A percentile compares a stretch with the other conserved stretches of the same genome.
Evolutionary conservation across 495 filamentous ascomycete genomes (phyloP).

Genomic region (Filosporella fistucella): DNA sequence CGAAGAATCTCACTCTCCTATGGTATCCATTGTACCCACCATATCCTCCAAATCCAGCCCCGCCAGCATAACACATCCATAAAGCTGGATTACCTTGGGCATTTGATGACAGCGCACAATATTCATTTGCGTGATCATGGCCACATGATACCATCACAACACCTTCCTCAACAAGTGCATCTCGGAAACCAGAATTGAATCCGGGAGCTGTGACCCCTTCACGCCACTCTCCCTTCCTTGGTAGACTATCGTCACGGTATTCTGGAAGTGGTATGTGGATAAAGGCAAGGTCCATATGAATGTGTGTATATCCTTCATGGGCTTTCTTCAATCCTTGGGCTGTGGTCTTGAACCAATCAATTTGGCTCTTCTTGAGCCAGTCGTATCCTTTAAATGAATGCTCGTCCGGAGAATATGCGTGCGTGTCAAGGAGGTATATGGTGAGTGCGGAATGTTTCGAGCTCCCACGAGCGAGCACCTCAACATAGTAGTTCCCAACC

Average conservation of each 20-base stretch:
- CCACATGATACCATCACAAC: slow-evolving; percentile 85
- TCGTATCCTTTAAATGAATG: slow-evolving; percentile 82
- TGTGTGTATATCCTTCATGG: slow-evolving; percentile 78
- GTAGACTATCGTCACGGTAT: slow-evolving; percentile 51
- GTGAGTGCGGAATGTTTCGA: slow-evolving; percentile 86
- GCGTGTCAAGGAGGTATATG: slow-evolving; percentile 89
- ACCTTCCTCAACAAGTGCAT: slow-evolving; percentile 79
- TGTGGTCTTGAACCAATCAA: slow-evolving; percentile 85
- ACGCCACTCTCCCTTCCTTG: slow-evolving; percentile 59
- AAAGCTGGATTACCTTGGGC: slow-evolving; percentile 56
- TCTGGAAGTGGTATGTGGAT: slow-evolving; percentile 96
- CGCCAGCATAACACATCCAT: slow-evolving; percentile 99
- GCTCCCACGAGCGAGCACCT: slow-evolving; percentile 75
- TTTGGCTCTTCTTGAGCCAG: slow-evolving; percentile 92
- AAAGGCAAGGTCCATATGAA: slow-evolving; percentile 95
- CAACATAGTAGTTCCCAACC: slow-evolving; percentile 91
- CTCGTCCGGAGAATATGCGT: slow-evolving; percentile 89
- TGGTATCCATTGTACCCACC: slow-evolving; percentile 84
- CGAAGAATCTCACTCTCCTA: slow-evolving; percentile 80
- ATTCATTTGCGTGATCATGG: slow-evolving; percentile 97
- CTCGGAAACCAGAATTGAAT: slow-evolving; percentile 84
- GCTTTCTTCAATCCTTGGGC: slow-evolving; percentile 59
- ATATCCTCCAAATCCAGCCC: slow-evolving; percentile 86
- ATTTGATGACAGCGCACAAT: slow-evolving; percentile 68
- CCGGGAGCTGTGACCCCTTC: slow-evolving; percentile 80